Conservation (phyloP, 352 stramenopile genomes). For the Phytophthora tubulina region DNA sequence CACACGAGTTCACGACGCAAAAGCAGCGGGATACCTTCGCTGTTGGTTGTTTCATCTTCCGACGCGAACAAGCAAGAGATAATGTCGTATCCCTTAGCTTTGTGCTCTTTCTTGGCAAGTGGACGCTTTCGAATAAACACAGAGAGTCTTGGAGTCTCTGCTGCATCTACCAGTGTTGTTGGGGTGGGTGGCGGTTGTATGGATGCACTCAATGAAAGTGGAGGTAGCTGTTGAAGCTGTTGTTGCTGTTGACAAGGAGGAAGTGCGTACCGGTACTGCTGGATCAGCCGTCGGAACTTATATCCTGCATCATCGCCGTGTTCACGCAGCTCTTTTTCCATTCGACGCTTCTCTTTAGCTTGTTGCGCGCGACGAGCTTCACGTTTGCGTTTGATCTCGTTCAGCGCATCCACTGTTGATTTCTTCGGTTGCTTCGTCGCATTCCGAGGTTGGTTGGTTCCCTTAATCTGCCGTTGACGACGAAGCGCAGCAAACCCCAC, state of each 20-base stretch:
- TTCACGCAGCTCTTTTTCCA: constrained; percentile 67
- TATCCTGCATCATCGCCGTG: constrained; percentile 80
- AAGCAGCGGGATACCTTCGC: background rate
- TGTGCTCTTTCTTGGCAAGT: constrained; percentile 72
- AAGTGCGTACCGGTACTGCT: constrained; percentile 60
- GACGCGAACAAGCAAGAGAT: constrained; percentile 55
- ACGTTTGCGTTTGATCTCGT: constrained; percentile 79
- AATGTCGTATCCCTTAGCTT: constrained; percentile 75
- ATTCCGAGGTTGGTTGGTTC: constrained; percentile 12
- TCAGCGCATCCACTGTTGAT: constrained; percentile 62
- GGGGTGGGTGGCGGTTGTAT: constrained; percentile 32
- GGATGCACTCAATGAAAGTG: constrained; percentile 25
- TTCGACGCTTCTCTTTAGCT: constrained; percentile 72
- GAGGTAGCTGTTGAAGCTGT: constrained; percentile 35
- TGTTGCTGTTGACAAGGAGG: constrained; percentile 41
- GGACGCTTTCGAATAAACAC: constrained; percentile 81
- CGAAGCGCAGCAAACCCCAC: constrained; percentile 7
- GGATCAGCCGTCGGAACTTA: constrained; percentile 79
- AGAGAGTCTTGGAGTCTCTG: constrained; percentile 47
- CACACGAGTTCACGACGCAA: constrained; percentile 63
- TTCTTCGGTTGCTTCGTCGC: constrained; percentile 44
- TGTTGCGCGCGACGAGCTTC: constrained; percentile 66
- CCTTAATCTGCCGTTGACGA: constrained; percentile 16
- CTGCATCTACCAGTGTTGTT: constrained; percentile 9
- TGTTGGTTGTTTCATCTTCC: constrained; percentile 12